phyloP scores from a whole-genome alignment of 1,284 basidiomycete genomes.

The Neonothopanus nambi region DNA sequence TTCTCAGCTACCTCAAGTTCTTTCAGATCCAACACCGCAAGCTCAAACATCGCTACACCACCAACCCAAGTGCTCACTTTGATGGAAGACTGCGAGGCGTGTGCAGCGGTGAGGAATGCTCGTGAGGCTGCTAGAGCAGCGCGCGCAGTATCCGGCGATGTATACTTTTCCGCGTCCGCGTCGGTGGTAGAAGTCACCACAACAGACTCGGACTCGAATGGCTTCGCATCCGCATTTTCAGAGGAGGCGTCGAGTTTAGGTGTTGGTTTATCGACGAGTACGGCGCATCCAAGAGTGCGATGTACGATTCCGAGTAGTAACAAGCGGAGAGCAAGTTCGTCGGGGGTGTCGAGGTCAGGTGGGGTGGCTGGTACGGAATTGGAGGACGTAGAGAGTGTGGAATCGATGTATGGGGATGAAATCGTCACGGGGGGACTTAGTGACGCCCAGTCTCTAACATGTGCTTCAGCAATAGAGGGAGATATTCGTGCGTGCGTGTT shows the following conservation, averaged over 20 bases:
- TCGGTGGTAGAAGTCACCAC: neutral
- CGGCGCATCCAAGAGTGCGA: slow-evolving; percentile 44
- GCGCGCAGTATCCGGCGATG: neutral
- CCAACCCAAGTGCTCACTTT: slow-evolving; percentile 64
- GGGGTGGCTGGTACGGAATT: slow-evolving; percentile 15
- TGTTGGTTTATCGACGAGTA: neutral
- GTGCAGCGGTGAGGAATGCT: slow-evolving; percentile 51
- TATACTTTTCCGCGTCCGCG: neutral
- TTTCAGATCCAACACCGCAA: slow-evolving; percentile 64
- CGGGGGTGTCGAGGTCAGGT: slow-evolving; percentile 60
- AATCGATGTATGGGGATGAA: slow-evolving; percentile 31
- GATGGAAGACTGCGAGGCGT: slow-evolving; percentile 37
- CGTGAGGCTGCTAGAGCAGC: slow-evolving; percentile 43
- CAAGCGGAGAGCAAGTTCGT: slow-evolving; percentile 68
- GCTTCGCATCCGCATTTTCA: neutral
- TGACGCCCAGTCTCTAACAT: slow-evolving; percentile 50
- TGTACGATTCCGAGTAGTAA: slow-evolving; percentile 69
- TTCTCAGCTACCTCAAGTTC: slow-evolving; percentile 40
- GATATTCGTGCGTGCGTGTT: slow-evolving; percentile 65
- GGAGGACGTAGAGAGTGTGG: neutral
- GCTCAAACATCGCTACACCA: slow-evolving; percentile 65
- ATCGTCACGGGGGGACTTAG: slow-evolving; percentile 48
- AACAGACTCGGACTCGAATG: neutral
- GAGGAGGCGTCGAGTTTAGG: too few species aligned
- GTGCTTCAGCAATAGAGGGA: slow-evolving; percentile 49